Evolutionary conservation across 345 rosid genomes (phyloP), one percentile per base, ranked within the genome.

Genomic region (Salix brachista): DNA sequence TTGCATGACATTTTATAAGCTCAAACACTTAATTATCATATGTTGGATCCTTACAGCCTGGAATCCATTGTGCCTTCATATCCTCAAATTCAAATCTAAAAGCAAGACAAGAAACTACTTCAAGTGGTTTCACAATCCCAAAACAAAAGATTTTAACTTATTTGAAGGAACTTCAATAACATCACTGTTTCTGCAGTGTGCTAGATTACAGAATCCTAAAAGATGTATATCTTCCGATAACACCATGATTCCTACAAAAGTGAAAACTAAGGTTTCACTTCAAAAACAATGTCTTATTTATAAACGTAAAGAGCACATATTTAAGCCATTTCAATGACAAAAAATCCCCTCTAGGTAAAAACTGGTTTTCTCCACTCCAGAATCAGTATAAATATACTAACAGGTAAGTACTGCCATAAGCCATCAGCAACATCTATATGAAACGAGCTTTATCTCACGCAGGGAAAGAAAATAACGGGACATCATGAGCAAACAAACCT

Each of bases 401-500:
- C 32, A 54, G 58, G 39, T 18, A 14, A 41, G 12, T 36, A 21
- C 18, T 28, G 25, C 10, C 41, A 67, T 42, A 3, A 12, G 8
- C 44, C 64, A 41, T 13, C 67, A 4, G n/a, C 46, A 80, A 25
- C 32, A 65, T 67, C 60, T 71, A 70, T 64, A 28, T 44, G 34
- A 42, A 48, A 30, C 44, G 25, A 79, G 65, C 42, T 4, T 61
- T 25, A 69, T 64, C 39, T 42, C 12, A 6, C 46, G 14, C 50
- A 50, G 23, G 19, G 17, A 70, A 48, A 50, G 56, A 14, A 7
- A 34, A 10, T 52, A 0, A 41, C 73, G 34, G 7, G 48, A 62
- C 61, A 79, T 12, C 46, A 72, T 34, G 36, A 81, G 36, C 67
- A 79, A 77, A 4, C 46, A 67, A 46, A 60, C 72, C 91, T 83